A percentile compares a stretch with the other conserved stretches of the same genome.
Conservation (phyloP, 306 rosid species). For the Mimosa bimucronata region DNA sequence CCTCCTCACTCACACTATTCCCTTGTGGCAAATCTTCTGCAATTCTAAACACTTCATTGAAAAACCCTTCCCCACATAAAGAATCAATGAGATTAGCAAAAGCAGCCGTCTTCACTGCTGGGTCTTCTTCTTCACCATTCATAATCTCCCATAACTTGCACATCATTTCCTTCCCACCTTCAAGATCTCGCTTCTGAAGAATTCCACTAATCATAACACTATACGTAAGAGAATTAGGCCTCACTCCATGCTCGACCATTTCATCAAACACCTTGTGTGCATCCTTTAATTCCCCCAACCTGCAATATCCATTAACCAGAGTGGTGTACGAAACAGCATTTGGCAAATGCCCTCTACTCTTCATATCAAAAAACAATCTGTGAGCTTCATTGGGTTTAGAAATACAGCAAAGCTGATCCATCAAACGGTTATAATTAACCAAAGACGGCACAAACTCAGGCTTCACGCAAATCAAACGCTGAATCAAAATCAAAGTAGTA, state of each 20-base stretch:
- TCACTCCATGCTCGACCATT: conserved; percentile 64
- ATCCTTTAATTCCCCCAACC: conserved; percentile 42
- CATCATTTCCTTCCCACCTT: conserved; percentile 57
- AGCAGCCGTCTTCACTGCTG: conserved; percentile 56
- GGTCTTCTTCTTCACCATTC: conserved; percentile 48
- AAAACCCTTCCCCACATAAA: conserved; percentile 67
- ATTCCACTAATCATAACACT: conserved; percentile 65
- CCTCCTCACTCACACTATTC: conserved; percentile 54
- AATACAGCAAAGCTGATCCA: conserved; percentile 73
- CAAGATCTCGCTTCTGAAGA: conserved; percentile 57
- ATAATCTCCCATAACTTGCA: conserved; percentile 66
- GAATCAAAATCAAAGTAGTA: conserved; percentile 49
- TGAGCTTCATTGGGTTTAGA: conserved; percentile 62
- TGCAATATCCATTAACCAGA: conserved; percentile 68
- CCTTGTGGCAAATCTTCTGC: conserved; percentile 72
- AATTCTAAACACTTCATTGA: conserved; percentile 61
- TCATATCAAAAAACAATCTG: conserved; percentile 65
- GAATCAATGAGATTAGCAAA: conserved; percentile 71
- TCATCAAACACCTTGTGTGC: conserved; percentile 80
- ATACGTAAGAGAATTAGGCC: conserved; percentile 60
- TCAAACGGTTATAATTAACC: conserved; percentile 74
- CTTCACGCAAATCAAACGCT: conserved; percentile 44
- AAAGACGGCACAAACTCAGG: conserved; percentile 76
- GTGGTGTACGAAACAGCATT: conserved; percentile 77
- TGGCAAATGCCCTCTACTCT: conserved; percentile 70